These are phyloP conservation scores for Russula brevipes DNA, from an alignment of 768 basidiomycete genomes.

Conservation along the genomic window DNA sequence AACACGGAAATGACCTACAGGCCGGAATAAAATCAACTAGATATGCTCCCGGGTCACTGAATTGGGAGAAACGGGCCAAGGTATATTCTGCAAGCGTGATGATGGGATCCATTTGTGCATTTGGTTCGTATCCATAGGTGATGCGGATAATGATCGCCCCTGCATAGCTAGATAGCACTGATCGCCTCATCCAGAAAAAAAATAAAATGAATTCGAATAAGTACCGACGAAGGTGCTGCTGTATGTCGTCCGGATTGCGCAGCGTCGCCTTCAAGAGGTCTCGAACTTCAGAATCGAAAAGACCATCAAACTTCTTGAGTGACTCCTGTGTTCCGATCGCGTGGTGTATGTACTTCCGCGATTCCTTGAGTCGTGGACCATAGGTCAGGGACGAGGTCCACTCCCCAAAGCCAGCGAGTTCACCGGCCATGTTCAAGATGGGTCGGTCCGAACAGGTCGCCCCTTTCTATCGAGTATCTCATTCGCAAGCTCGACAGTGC, in stretches of 20 bases:
- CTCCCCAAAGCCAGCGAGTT: constrained; percentile 5
- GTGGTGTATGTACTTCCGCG: constrained; percentile 11
- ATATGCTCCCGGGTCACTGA: neutral
- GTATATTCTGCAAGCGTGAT: neutral
- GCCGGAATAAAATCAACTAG: neutral
- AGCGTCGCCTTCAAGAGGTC: constrained; percentile 6
- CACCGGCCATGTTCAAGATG: constrained; percentile 9
- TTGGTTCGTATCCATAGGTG: constrained; percentile 26
- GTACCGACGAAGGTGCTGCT: constrained; percentile 4
- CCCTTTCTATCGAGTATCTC: constrained; percentile 11
- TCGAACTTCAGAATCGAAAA: constrained; percentile 5
- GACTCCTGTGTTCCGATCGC: constrained; percentile 15
- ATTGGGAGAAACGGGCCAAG: neutral
- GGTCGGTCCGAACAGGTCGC: constrained; percentile 14
- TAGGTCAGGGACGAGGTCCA: constrained; percentile 2
- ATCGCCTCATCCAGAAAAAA: neutral
- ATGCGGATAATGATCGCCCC: constrained; percentile 26
- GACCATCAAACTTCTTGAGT: neutral
- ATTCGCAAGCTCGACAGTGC: constrained; percentile 2
- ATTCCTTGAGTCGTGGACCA: constrained; percentile 3
- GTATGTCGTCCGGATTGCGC: neutral
- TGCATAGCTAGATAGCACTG: neutral
- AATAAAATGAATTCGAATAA: neutral
- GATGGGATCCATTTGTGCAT: neutral
- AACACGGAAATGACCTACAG: neutral